phyloP scores from a whole-genome alignment of 2,329 filamentous ascomycete genomes.

The Pseudocercospora ulei region DNA sequence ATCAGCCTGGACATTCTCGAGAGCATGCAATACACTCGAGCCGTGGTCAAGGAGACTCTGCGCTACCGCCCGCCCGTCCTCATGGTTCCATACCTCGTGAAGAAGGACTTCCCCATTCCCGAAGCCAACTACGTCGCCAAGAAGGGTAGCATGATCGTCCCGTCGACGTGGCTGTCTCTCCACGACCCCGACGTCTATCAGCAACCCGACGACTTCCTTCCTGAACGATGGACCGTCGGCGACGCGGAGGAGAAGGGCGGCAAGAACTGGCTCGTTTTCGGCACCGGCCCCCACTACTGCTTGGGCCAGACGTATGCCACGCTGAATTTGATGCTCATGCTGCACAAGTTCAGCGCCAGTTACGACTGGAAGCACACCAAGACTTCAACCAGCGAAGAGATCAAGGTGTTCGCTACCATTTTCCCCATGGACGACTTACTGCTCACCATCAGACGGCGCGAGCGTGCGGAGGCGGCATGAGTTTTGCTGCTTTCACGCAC shows the following conservation, averaged over 20 bases:
- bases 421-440: slow-evolving; percentile 63
- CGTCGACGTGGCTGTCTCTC: slow-evolving; percentile 78
- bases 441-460: slow-evolving; percentile 20
- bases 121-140: slow-evolving; percentile 72
- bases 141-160: slow-evolving; percentile 92
- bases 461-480: neutral
- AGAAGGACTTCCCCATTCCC: slow-evolving; percentile 90
- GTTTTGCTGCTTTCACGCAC: too few relatives aligned
- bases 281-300: slow-evolving; percentile 92
- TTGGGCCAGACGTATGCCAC: slow-evolving; percentile 86
- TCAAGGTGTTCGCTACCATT: slow-evolving; percentile 96
- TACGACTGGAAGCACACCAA: slow-evolving; percentile 77
- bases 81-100: slow-evolving; percentile 91
- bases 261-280: slow-evolving; percentile 97
- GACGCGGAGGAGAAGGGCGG: slow-evolving; percentile 71
- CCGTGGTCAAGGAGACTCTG: slow-evolving; percentile 80
- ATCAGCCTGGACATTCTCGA: slow-evolving; percentile 80
- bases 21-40: slow-evolving; percentile 78
- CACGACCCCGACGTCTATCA: slow-evolving; percentile 89
- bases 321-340: slow-evolving; percentile 66
- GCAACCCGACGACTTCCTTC: slow-evolving; percentile 78
- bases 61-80: slow-evolving; percentile 92
- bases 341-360: slow-evolving; percentile 30
- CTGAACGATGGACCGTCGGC: slow-evolving; percentile 77
- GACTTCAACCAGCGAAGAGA: slow-evolving; percentile 77